phyloP scores from a whole-genome alignment of 495 filamentous ascomycete species.

The Penicillium angulare region DNA sequence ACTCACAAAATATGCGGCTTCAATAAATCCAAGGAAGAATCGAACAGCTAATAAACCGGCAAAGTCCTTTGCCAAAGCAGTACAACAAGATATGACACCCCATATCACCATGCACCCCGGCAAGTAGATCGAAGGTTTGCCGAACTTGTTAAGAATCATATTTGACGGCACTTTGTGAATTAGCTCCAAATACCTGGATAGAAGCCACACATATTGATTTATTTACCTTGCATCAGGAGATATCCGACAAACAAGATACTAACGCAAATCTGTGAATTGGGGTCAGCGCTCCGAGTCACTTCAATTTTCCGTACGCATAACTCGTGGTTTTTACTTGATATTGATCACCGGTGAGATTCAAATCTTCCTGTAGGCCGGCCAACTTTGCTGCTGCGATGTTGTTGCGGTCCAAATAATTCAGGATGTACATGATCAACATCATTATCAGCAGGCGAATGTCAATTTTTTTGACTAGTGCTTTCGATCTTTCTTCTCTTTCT shows the following conservation, averaged over 20 bases:
- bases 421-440: constrained; percentile 45
- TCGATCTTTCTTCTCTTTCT: constrained; percentile 9
- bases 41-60: constrained; percentile 36
- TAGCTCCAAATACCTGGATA: neutral
- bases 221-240: constrained; percentile 15
- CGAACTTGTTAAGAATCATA: constrained; percentile 49
- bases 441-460: constrained; percentile 12
- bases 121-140: constrained; percentile 30
- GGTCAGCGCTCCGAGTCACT: constrained; percentile 4
- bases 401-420: constrained; percentile 52
- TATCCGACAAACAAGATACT: constrained; percentile 58
- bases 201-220: constrained; percentile 40
- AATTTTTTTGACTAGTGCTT: constrained; percentile 14
- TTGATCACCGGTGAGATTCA: constrained; percentile 41
- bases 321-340: constrained; percentile 25
- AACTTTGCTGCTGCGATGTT: constrained; percentile 31
- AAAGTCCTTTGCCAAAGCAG: constrained; percentile 42
- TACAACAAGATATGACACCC: constrained; percentile 46
- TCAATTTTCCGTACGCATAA: neutral
- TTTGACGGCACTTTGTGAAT: constrained; percentile 53
- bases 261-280: constrained; percentile 40
- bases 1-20: constrained; percentile 47
- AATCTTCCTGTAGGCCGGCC: constrained; percentile 39
- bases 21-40: constrained; percentile 43
- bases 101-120: constrained; percentile 47